Evolutionary conservation across 1,284 basidiomycete genomes (phyloP), one percentile per base, ranked within the genome.

Genomic region (Exobasidium rhododendri): DNA sequence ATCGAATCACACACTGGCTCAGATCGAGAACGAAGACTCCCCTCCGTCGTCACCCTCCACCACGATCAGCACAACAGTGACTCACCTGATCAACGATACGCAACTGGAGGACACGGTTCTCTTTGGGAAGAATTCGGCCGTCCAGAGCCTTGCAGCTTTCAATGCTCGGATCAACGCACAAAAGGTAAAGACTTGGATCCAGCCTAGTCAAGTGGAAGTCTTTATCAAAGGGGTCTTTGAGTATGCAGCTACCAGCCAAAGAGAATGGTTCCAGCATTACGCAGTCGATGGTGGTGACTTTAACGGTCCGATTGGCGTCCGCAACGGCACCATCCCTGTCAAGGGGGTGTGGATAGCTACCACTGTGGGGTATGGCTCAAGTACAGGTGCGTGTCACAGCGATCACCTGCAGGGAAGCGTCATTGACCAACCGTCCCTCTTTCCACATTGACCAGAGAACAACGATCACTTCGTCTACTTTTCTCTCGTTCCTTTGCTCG

Each of bases 401-500:
- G 22, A 44, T 44, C 43, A 14, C 43, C 14, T 44, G 14, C 43
- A 44, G 22, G 43, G 22, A n/a, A n/a, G n/a, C n/a, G n/a, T n/a
- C n/a, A n/a, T n/a, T n/a, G n/a, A n/a, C n/a, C n/a, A n/a, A n/a
- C n/a, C n/a, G n/a, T n/a, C n/a, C n/a, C n/a, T n/a, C n/a, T n/a
- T n/a, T n/a, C n/a, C n/a, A 40, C 17, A 40, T 17, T 40, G 35
- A 40, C 35, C 35, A 32, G 24, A 55, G 35, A 40, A 35, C 20
- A 55, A 35, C 22, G 29, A 31, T 26, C 22, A 13, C 2, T 40
- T 55, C 5, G 29, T 35, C 30, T 55, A 55, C 28, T 44, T 30
- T 26, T 55, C 52, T 2, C 50, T 58, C 63, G 17, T 71, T 64
- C 32, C 64, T 61, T 30, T 67, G 64, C 20, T 71, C 66, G 53